These are phyloP conservation scores for Quercus lobata DNA, from an alignment of 331 rosid species.

Conservation along the genomic window DNA sequence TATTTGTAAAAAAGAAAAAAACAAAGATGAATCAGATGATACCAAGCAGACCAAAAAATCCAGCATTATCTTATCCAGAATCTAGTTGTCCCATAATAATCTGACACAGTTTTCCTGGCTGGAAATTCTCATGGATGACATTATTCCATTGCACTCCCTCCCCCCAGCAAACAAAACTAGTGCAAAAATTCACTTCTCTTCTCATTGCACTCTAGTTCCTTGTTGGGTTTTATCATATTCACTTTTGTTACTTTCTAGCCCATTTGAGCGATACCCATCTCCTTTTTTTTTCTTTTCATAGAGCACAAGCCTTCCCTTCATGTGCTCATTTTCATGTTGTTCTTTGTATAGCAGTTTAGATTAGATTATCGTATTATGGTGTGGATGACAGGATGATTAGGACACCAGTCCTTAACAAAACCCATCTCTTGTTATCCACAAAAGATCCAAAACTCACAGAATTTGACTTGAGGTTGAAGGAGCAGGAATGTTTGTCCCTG, in stretches of 20 bases:
- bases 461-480: constrained; percentile 40
- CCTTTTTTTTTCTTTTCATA: neutral
- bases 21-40: no score
- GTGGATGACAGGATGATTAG: constrained; percentile 52
- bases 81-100: constrained; percentile 31
- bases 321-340: constrained; percentile 19
- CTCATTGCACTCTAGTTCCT: neutral
- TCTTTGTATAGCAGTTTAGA: neutral
- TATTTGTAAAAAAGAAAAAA: no score
- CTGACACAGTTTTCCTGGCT: constrained; percentile 26
- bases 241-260: neutral
- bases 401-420: constrained; percentile 70
- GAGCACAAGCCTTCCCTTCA: neutral
- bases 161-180: constrained; percentile 12
- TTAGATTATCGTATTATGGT: constrained; percentile 37
- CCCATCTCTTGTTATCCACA: constrained; percentile 40
- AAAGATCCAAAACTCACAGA: constrained; percentile 44
- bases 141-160: constrained; percentile 16
- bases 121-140: constrained; percentile 44
- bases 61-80: constrained; percentile 65
- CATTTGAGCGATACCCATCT: constrained; percentile 4
- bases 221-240: neutral
- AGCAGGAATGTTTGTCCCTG: constrained; percentile 48
- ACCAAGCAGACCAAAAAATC: neutral
- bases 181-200: neutral